Conservation (phyloP, 1,284 basidiomycete species). For the Microbotryum silenes-acaulis region DNA sequence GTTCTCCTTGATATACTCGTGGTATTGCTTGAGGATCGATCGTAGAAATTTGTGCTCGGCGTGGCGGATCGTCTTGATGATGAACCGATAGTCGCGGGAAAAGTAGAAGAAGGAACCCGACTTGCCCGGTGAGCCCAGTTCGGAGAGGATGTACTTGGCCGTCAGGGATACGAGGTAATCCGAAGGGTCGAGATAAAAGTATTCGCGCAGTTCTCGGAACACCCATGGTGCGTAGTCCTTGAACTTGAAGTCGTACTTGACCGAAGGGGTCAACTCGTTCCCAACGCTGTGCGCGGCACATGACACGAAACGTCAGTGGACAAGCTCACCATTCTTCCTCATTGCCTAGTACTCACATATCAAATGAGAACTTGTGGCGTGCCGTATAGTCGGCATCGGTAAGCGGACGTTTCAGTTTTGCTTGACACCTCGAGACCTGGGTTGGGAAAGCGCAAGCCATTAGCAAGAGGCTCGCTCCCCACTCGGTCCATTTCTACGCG, state of each 20-base stretch:
- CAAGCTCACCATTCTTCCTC: background rate
- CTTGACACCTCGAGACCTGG: slow-evolving; percentile 88
- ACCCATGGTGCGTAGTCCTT: slow-evolving; percentile 99
- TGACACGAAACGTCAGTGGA: background rate
- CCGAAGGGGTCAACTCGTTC: slow-evolving; percentile 93
- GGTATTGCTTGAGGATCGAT: slow-evolving; percentile 74
- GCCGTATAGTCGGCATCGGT: slow-evolving; percentile 82
- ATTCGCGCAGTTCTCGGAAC: slow-evolving; percentile 86
- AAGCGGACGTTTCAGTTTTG: slow-evolving; percentile 78
- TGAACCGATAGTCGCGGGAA: slow-evolving; percentile 96
- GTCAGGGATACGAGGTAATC: slow-evolving; percentile 95
- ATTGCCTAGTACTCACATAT: slow-evolving; percentile 59
- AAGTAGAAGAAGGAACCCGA: slow-evolving; percentile 99
- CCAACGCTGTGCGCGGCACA: slow-evolving; percentile 57
- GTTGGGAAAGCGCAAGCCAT: slow-evolving; percentile 1
- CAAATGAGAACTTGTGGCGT: slow-evolving; percentile 92
- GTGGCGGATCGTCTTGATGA: slow-evolving; percentile 98
- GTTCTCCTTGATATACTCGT: slow-evolving; percentile 78
- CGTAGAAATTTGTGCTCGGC: slow-evolving; percentile 89
- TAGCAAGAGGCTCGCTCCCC: background rate
- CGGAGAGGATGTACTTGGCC: slow-evolving; percentile 93
- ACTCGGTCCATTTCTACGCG: background rate
- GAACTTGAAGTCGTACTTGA: slow-evolving; percentile 96
- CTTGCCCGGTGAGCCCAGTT: slow-evolving; percentile 97
- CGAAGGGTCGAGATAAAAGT: slow-evolving; percentile 91